Evolutionary conservation across 352 stramenopile genomes (phyloP).

Genomic region (Pythium guiyangense): DNA sequence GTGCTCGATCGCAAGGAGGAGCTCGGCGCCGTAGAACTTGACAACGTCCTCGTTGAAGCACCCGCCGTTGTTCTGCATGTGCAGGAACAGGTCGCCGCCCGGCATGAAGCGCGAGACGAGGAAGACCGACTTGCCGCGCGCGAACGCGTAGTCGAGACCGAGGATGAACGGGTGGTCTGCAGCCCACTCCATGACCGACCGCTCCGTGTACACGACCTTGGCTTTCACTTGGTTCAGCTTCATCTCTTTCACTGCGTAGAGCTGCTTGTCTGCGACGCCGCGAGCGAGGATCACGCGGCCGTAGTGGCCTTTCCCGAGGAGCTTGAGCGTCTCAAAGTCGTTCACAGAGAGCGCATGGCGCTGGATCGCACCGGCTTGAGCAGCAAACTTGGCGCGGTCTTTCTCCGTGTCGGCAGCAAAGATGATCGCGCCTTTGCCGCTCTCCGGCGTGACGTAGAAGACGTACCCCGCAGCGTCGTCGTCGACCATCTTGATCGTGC

Average conservation of each 20-base stretch:
- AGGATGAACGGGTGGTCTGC: slow-evolving; percentile 95
- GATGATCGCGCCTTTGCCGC: slow-evolving; percentile 54
- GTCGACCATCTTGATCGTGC: slow-evolving; percentile 72
- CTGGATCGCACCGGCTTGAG: slow-evolving; percentile 50
- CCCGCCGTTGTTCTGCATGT: slow-evolving; percentile 85
- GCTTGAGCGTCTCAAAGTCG: slow-evolving; percentile 80
- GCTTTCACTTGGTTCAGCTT: slow-evolving; percentile 85
- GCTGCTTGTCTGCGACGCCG: slow-evolving; percentile 26
- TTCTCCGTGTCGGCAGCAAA: slow-evolving; percentile 85
- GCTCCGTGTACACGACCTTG: slow-evolving; percentile 84
- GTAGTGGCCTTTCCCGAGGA: slow-evolving; percentile 82
- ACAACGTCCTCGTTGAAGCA: slow-evolving; percentile 75
- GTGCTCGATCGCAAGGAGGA: slow-evolving; percentile 80
- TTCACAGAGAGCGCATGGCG: slow-evolving; percentile 40
- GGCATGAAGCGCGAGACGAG: slow-evolving; percentile 98
- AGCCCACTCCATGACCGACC: slow-evolving; percentile 81
- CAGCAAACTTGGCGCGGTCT: slow-evolving; percentile 73
- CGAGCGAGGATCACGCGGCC: slow-evolving; percentile 75
- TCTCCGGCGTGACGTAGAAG: slow-evolving; percentile 68
- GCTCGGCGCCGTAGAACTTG: slow-evolving; percentile 81
- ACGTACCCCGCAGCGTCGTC: slow-evolving; percentile 72
- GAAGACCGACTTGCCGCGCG: slow-evolving; percentile 95
- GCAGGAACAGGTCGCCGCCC: slow-evolving; percentile 93
- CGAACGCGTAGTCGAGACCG: slow-evolving; percentile 95
- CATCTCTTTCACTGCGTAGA: slow-evolving; percentile 89